phyloP scores from a whole-genome alignment of 2,329 filamentous ascomycete genomes.

The Simplicillium aogashimaense region DNA sequence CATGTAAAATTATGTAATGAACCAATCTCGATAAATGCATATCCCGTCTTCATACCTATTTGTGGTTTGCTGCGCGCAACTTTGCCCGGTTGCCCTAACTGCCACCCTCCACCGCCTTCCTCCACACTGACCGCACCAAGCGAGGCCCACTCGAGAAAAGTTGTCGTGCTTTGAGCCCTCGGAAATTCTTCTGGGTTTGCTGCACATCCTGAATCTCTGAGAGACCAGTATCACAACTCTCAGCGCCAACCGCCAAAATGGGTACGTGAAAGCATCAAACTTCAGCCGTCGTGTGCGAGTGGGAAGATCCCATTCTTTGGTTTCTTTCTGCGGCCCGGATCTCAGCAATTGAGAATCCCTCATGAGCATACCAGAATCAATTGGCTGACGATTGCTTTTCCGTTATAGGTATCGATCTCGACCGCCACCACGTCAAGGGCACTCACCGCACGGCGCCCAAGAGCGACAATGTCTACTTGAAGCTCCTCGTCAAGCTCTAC shows the following conservation, averaged over 20 bases:
- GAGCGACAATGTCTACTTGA: slow-evolving; percentile 96
- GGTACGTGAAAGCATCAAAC: slow-evolving; percentile 41
- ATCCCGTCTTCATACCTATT: too few relatives aligned
- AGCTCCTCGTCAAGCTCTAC: slow-evolving; percentile 97
- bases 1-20: too few relatives aligned
- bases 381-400: slow-evolving; percentile 49
- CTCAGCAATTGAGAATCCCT: slow-evolving; percentile 11
- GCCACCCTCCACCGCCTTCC: slow-evolving; percentile 30
- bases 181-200: slow-evolving; percentile 7
- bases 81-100: slow-evolving; percentile 28
- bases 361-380: slow-evolving; percentile 55
- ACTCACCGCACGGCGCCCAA: slow-evolving; percentile 90
- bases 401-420: slow-evolving; percentile 60
- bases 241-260: slow-evolving; percentile 43
- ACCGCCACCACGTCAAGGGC: slow-evolving; percentile 57
- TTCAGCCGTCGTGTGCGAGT: slow-evolving; percentile 41
- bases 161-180: slow-evolving; percentile 8
- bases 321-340: slow-evolving; percentile 6
- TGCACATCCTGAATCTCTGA: slow-evolving; percentile 29
- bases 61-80: not conserved
- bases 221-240: slow-evolving; percentile 6
- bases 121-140: slow-evolving; percentile 6
- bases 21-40: too few relatives aligned
- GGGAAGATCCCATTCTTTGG: slow-evolving; percentile 17
- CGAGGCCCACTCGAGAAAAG: slow-evolving; percentile 10